Evolutionary conservation across 257 asterid genomes (phyloP).

Genomic region (Knoxia roxburghii): DNA sequence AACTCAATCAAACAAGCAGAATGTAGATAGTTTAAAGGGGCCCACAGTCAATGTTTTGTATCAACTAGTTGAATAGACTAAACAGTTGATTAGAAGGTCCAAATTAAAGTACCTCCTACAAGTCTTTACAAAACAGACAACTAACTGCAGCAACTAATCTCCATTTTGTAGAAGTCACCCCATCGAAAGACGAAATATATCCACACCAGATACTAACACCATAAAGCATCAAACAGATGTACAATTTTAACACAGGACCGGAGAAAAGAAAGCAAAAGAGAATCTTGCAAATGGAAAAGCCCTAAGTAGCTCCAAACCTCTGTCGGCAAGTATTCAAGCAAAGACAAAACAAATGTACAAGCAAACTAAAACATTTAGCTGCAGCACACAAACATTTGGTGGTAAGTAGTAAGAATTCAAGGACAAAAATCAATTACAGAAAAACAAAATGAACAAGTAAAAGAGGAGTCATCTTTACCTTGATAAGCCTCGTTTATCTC

Average conservation of each 20-base stretch:
- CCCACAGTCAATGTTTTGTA: not conserved
- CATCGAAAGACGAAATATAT: not conserved
- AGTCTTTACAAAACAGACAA: not conserved
- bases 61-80: not conserved
- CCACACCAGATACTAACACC: not conserved
- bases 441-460: not conserved
- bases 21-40: not conserved
- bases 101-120: not conserved
- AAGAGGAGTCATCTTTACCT: constrained; percentile 33
- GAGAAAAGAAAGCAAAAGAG: not conserved
- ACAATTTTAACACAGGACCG: not conserved
- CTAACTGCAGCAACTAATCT: not conserved
- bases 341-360: not conserved
- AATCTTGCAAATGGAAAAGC: not conserved
- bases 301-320: not conserved
- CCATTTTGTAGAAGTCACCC: not conserved
- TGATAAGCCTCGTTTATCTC: constrained; percentile 89
- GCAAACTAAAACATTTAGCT: not conserved
- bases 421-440: not conserved
- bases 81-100: not conserved
- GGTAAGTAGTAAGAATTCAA: not conserved
- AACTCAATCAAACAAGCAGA: not conserved
- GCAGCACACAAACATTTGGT: too few species aligned
- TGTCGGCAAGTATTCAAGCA: not conserved
- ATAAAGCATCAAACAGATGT: not conserved